phyloP scores from a whole-genome alignment of 2,329 filamentous ascomycete species.

The Trichoderma aggressivum region DNA sequence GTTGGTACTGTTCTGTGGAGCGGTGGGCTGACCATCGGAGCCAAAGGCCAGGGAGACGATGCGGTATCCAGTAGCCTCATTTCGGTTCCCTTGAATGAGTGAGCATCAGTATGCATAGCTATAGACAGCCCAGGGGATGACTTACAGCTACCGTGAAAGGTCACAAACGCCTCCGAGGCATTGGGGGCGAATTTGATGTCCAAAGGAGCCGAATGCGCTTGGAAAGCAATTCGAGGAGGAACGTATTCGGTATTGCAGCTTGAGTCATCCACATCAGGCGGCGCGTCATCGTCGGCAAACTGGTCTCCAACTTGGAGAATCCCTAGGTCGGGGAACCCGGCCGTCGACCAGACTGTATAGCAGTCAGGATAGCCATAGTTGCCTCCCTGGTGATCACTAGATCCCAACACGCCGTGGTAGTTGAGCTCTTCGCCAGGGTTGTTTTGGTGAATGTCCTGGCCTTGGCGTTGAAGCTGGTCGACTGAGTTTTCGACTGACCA shows the following conservation, averaged over 20 bases:
- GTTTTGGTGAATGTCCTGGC: constrained; percentile 60
- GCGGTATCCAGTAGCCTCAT: constrained; percentile 45
- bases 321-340: constrained; percentile 38
- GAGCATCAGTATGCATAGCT: neutral
- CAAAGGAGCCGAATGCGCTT: constrained; percentile 67
- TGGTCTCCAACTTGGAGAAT: constrained; percentile 47
- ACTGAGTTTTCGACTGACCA: constrained; percentile 68
- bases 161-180: constrained; percentile 60
- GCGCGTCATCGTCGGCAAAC: constrained; percentile 40
- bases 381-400: constrained; percentile 32
- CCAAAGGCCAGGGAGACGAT: constrained; percentile 42
- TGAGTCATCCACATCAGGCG: constrained; percentile 40
- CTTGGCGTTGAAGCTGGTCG: constrained; percentile 58
- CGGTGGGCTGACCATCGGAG: constrained; percentile 39
- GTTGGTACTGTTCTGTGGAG: constrained; percentile 40
- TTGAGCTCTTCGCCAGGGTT: constrained; percentile 75
- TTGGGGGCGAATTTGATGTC: constrained; percentile 64
- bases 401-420: constrained; percentile 58
- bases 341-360: constrained; percentile 61
- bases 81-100: constrained; percentile 39
- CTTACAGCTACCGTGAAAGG: constrained; percentile 70
- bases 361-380: constrained; percentile 73
- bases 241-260: constrained; percentile 43
- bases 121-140: constrained; percentile 10
- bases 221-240: constrained; percentile 54